Evolutionary conservation across 306 rosid species (phyloP).

Genomic region (Aeschynomene evenia): DNA sequence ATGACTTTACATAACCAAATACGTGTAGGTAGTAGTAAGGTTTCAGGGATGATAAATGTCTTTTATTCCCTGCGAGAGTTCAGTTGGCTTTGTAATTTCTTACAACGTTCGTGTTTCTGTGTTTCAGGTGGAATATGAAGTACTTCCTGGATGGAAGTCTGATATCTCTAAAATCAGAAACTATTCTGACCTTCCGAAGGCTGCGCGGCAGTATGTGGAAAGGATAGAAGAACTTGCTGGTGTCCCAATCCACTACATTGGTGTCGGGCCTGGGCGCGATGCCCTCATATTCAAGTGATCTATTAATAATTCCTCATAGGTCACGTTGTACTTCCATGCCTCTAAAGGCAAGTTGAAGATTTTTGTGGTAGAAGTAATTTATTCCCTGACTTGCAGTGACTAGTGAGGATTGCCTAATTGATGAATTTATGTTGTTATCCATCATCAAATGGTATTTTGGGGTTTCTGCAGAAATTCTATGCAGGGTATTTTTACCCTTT

Average conservation of each 20-base stretch:
- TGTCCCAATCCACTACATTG: conserved; percentile 84
- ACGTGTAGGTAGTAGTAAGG: conserved; percentile 5
- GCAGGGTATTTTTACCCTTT: not conserved
- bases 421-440: conserved; percentile 30
- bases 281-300: conserved; percentile 74
- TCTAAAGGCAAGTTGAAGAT: conserved; percentile 33
- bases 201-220: conserved; percentile 71
- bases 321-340: conserved; percentile 16
- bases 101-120: conserved; percentile 17
- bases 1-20: not conserved
- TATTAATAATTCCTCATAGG: not conserved
- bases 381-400: conserved; percentile 28
- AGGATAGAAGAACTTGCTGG: conserved; percentile 91
- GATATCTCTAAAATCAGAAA: conserved; percentile 80
- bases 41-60: conserved; percentile 3
- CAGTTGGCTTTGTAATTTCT: not conserved
- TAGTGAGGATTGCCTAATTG: conserved; percentile 31
- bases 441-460: conserved; percentile 8
- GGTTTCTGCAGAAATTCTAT: conserved; percentile 11
- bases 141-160: conserved; percentile 79
- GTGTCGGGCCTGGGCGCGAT: conserved; percentile 97
- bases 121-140: conserved; percentile 85
- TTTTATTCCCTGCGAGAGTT: not conserved
- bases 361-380: conserved; percentile 25
- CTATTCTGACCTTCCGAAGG: conserved; percentile 85